Evolutionary conservation across 371 early-diverging fungal species (phyloP), one percentile per base, ranked within the genome.

Genomic region (Vairimorpha ceranae): DNA sequence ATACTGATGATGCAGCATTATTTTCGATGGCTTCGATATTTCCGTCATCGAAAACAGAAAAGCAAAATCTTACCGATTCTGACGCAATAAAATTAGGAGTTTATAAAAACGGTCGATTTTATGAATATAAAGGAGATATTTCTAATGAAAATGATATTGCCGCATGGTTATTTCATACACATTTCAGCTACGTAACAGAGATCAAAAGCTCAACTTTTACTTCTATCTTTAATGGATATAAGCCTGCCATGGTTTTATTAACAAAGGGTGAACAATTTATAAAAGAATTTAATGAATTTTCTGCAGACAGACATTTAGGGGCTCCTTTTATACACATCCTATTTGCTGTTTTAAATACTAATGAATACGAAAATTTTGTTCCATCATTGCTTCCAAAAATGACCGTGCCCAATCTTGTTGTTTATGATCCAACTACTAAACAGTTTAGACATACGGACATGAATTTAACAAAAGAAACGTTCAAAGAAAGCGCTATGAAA

Each of bases 161-260:
- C 27, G 83, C 81, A 29, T 85, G 85, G 85, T 77, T 85, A 35
- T 85, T 83, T 70, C 80, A 83, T 64, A 70, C 84, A 2, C 84
- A 84, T 74, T 85, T 83, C 74, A 79, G 80, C 12, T 74, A 83
- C 56, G 68, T 83, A n/a, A 82, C 84, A 38, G 79, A 68, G 60
- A 74, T 85, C 8, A 69, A 51, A 0, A 83, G 80, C 46, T 77
- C 80, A n/a, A 84, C 83, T 67, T 85, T 85, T 71, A 82, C 77
- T 60, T 67, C 80, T 17, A 75, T 85, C 45, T 85, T 85, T 75
- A 83, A 84, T 70, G 85, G 85, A 0, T 68, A 82, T 27, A 85
- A 85, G 64, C 85, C 85, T 17, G 83, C 76, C 10, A 51, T 84
- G 33, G 27, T 82, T 23, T 69, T 85, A 17, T 25, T 85, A 0